phyloP scores from a whole-genome alignment of 306 rosid genomes.

The Cicer arietinum region DNA sequence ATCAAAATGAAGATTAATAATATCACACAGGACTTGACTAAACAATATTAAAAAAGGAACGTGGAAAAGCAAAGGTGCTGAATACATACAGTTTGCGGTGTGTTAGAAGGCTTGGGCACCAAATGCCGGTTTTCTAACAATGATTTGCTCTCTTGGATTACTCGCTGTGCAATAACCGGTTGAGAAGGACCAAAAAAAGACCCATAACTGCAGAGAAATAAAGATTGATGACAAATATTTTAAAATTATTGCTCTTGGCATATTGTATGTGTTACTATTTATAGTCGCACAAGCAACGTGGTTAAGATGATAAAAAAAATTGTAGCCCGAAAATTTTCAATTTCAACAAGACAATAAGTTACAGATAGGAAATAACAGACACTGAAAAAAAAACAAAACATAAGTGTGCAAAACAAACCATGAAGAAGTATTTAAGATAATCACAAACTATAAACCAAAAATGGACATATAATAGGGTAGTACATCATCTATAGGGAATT shows the following conservation, averaged over 20 bases:
- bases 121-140: constrained; percentile 75
- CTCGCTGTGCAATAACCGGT: constrained; percentile 84
- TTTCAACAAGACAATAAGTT: background rate
- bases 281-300: background rate
- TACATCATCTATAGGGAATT: background rate
- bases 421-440: background rate
- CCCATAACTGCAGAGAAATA: constrained; percentile 72
- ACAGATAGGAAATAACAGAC: background rate
- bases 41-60: background rate
- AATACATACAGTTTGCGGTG: constrained; percentile 61
- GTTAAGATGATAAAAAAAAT: background rate
- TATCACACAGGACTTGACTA: background rate
- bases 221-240: constrained; percentile 34
- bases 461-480: background rate
- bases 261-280: background rate
- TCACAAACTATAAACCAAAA: constrained; percentile 9
- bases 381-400: background rate
- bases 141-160: constrained; percentile 94
- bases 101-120: constrained; percentile 56
- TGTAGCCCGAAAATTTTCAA: background rate
- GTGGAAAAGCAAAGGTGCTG: constrained; percentile 12
- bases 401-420: background rate
- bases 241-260: constrained; percentile 37
- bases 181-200: constrained; percentile 92
- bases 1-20: constrained; percentile 17